phyloP scores from a whole-genome alignment of 768 basidiomycete genomes.

The Austroboletus festivus region DNA sequence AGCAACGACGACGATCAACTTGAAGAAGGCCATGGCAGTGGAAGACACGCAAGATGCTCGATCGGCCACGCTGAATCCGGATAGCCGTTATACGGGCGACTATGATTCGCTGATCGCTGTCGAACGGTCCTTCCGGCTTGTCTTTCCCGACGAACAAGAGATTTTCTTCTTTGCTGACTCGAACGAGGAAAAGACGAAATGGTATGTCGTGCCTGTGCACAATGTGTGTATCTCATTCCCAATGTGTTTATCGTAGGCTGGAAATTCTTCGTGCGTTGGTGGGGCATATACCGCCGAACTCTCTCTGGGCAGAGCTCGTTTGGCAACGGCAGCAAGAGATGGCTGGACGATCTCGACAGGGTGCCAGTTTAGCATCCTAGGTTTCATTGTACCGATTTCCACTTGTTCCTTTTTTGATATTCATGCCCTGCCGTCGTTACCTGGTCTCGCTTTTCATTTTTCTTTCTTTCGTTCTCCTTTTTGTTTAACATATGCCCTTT shows the following conservation, averaged over 20 bases:
- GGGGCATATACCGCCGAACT: constrained; percentile 88
- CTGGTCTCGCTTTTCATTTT: constrained; percentile 3
- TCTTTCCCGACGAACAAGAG: constrained; percentile 73
- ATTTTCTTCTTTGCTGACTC: constrained; percentile 92
- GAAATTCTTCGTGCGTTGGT: constrained; percentile 80
- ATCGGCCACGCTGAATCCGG: constrained; percentile 43
- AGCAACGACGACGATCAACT: constrained; percentile 84
- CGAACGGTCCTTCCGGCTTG: constrained; percentile 80
- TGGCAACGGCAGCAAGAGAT: constrained; percentile 74
- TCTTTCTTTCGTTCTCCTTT: no score
- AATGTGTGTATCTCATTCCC: neutral
- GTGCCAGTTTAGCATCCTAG: neutral
- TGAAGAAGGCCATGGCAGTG: constrained; percentile 76
- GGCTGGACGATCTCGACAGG: constrained; percentile 13
- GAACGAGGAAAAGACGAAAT: constrained; percentile 81
- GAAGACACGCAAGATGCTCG: constrained; percentile 70
- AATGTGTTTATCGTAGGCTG: constrained; percentile 52
- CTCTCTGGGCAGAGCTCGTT: constrained; percentile 88
- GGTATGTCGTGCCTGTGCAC: no score
- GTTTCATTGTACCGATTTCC: neutral
- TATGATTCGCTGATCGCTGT: constrained; percentile 66
- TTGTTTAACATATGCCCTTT: no score
- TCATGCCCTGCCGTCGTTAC: neutral
- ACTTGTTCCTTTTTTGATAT: constrained; percentile 3
- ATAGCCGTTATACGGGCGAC: constrained; percentile 47